Base-by-base conservation (phyloP, 176 grass and related monocot species). In the sorghum (Sorghum bicolor) region DNA sequence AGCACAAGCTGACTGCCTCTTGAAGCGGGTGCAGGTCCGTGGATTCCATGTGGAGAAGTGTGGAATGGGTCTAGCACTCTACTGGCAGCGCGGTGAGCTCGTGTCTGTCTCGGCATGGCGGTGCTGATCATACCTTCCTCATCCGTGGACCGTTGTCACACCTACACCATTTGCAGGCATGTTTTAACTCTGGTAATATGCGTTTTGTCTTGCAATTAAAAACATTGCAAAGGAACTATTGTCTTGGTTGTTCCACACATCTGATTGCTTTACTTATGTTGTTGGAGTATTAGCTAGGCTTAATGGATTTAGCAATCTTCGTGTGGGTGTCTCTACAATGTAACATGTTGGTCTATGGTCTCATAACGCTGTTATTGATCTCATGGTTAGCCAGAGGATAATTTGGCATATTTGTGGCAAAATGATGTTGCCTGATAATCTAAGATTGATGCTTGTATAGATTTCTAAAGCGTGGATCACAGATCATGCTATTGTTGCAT, bases 41-140 rank as follows among this genome's bases (percentile, higher is more conserved):
- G 92, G 86, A 8, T 94, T 94, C 68, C 88, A 94, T 39, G 88
- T 94, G 33, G 88, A 94, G 66, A 94, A 85, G 75, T 83, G 85
- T 58, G 85, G 87, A 53, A 61, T 70, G 58, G 81, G 85, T 43
- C 82, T 94, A 63, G 77, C 82, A 45, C 89, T 97, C 67, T 91
- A 84, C 65, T 97, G 95, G 95, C 95, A 97, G 66, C 86, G 70
- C 1, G 79, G 79, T 6, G 92, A 94, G 84, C 86, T 97, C 0
- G 87, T 93, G 26, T 94, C 92, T 2, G 84, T 97, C 26, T 94
- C 95, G 8, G 88, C 90, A 28, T 97, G 95, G 95, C 82, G 86
- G 88, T 94, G 90, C 74, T 94, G 90, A 92, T 82, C 65, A 55
- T 82, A 71, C 43, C 43, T 39, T 19, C 78, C 37, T 10, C 68